These are phyloP conservation scores for Apiotrichum brassicae DNA, from an alignment of 1,284 basidiomycete genomes.

Conservation along the genomic window DNA sequence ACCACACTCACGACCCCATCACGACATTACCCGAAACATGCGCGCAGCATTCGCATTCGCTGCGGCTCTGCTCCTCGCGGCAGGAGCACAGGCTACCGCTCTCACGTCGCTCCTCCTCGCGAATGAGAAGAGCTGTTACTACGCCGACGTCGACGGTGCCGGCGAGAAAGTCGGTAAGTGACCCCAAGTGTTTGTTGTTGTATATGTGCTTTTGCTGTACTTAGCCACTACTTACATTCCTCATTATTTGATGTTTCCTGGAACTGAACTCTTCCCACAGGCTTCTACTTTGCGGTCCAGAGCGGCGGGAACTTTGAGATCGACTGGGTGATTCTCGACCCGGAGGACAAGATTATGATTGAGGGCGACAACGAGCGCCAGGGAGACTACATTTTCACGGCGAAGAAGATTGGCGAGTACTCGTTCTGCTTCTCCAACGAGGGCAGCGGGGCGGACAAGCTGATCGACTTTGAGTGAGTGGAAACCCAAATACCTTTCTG, in stretches of 20 bases:
- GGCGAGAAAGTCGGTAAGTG: slow-evolving; percentile 46
- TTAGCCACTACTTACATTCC: no score
- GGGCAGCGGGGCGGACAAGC: slow-evolving; percentile 81
- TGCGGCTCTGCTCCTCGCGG: slow-evolving; percentile 15
- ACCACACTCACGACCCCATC: no score
- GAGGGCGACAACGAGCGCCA: slow-evolving; percentile 83
- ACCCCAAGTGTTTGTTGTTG: neutral
- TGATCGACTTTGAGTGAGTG: slow-evolving; percentile 78
- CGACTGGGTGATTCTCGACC: slow-evolving; percentile 88
- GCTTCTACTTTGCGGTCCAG: slow-evolving; percentile 68
- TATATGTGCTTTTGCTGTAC: no score
- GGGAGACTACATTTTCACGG: slow-evolving; percentile 95
- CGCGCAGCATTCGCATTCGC: slow-evolving; percentile 6
- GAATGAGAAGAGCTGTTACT: slow-evolving; percentile 88
- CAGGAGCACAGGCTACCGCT: slow-evolving; percentile 53
- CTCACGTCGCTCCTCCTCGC: slow-evolving; percentile 79
- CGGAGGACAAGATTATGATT: slow-evolving; percentile 75
- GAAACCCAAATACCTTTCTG: no score
- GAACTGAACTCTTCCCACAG: no score
- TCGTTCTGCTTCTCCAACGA: slow-evolving; percentile 98
- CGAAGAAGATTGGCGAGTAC: slow-evolving; percentile 86
- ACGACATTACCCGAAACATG: no score
- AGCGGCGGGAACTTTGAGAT: slow-evolving; percentile 96
- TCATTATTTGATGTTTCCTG: no score
- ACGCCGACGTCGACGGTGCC: slow-evolving; percentile 77